These are phyloP conservation scores for Cupressus sempervirens DNA, from an alignment of 75 land plant species.

Conservation along the genomic window DNA sequence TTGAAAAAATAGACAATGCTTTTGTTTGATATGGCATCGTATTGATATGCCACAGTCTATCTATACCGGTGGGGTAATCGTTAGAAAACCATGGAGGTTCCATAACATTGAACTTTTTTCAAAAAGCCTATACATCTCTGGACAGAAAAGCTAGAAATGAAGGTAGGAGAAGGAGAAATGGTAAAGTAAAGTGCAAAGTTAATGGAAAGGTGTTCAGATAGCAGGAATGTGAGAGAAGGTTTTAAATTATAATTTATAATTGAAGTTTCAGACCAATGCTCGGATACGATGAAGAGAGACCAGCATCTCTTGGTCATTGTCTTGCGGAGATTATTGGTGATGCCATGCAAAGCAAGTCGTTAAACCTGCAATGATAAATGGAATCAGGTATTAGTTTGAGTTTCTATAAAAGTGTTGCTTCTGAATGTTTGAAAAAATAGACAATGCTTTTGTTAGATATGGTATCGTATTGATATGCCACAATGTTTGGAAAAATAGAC, in stretches of 20 bases:
- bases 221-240: background rate
- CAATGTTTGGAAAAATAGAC: no score
- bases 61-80: background rate
- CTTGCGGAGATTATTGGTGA: no score
- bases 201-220: background rate
- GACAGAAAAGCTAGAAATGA: background rate
- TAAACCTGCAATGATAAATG: no score
- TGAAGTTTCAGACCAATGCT: background rate
- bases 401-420: no score
- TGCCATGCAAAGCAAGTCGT: no score
- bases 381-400: no score
- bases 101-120: background rate
- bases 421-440: no score
- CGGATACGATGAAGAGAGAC: background rate
- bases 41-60: background rate
- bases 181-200: background rate
- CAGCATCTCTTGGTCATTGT: background rate
- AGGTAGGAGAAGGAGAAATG: background rate
- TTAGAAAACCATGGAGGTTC: background rate
- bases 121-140: background rate
- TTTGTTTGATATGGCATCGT: background rate
- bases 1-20: background rate
- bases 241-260: background rate
- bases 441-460: no score
- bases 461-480: no score